phyloP scores from a whole-genome alignment of 106 monocot genomes.

The Apostasia shenzhenica region DNA sequence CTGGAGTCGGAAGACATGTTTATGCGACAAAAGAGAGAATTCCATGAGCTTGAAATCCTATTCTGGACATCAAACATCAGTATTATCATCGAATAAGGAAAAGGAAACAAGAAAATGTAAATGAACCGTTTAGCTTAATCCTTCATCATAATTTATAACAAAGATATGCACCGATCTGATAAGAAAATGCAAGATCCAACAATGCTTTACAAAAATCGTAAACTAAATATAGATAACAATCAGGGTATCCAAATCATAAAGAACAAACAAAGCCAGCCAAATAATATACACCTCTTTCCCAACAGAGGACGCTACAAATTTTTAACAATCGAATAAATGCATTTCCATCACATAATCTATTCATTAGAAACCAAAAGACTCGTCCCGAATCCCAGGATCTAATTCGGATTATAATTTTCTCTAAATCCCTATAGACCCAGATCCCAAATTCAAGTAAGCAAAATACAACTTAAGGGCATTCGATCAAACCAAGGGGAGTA shows the following conservation, averaged over 20 bases:
- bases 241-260: background rate
- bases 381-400: background rate
- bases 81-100: too few relatives aligned
- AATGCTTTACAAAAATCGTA: background rate
- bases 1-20: too few relatives aligned
- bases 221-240: background rate
- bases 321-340: background rate
- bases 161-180: too few relatives aligned
- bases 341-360: background rate
- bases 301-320: background rate
- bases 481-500: conserved; percentile 5
- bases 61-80: too few relatives aligned
- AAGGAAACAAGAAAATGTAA: too few relatives aligned
- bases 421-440: background rate
- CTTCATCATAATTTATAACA: too few relatives aligned
- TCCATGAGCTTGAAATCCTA: too few relatives aligned
- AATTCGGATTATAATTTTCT: too few relatives aligned
- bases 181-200: background rate
- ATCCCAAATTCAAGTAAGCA: background rate
- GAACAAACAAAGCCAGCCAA: background rate
- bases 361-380: background rate
- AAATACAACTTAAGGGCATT: background rate
- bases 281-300: background rate
- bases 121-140: too few relatives aligned
- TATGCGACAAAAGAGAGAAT: too few relatives aligned